phyloP scores from a whole-genome alignment of 1,139 yeast species.

The Barnettozyma hawaiiensis region DNA sequence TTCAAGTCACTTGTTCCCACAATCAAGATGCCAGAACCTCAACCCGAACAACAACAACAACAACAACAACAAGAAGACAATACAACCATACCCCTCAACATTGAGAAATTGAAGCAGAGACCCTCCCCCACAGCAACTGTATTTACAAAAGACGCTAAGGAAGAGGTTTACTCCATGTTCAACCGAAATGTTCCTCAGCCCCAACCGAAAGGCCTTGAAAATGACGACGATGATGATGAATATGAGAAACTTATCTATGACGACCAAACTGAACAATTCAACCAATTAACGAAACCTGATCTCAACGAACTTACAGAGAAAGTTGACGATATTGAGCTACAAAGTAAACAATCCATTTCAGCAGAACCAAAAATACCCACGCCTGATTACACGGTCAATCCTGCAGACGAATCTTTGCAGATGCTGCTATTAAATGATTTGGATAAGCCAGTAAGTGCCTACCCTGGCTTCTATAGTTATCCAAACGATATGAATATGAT shows the following conservation, averaged over 20 bases:
- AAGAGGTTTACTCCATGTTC: slow-evolving; percentile 73
- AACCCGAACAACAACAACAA: neutral
- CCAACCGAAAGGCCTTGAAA: slow-evolving; percentile 3
- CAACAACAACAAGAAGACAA: too few species aligned
- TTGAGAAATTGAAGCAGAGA: slow-evolving; percentile 26
- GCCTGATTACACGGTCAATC: slow-evolving; percentile 26
- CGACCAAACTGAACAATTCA: slow-evolving; percentile 31
- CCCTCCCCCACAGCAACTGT: slow-evolving; percentile 75
- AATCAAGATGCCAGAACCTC: slow-evolving; percentile 1
- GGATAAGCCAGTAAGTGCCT: slow-evolving; percentile 29
- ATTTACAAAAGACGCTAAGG: slow-evolving; percentile 69
- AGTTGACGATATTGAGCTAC: slow-evolving; percentile 11
- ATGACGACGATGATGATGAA: slow-evolving; percentile 24
- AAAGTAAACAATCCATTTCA: slow-evolving; percentile 5
- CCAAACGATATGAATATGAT: slow-evolving; percentile 31
- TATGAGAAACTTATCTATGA: slow-evolving; percentile 29
- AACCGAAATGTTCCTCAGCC: slow-evolving; percentile 29
- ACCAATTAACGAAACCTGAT: slow-evolving; percentile 26
- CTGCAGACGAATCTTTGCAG: slow-evolving; percentile 29
- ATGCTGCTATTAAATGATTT: slow-evolving; percentile 23
- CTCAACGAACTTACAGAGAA: slow-evolving; percentile 33
- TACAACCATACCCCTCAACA: slow-evolving; percentile 14
- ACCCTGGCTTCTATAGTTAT: slow-evolving; percentile 30
- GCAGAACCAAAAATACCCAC: slow-evolving; percentile 7
- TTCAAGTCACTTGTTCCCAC: slow-evolving; percentile 6